phyloP scores from a whole-genome alignment of 106 monocot genomes.

The Agapanthus africanus region DNA sequence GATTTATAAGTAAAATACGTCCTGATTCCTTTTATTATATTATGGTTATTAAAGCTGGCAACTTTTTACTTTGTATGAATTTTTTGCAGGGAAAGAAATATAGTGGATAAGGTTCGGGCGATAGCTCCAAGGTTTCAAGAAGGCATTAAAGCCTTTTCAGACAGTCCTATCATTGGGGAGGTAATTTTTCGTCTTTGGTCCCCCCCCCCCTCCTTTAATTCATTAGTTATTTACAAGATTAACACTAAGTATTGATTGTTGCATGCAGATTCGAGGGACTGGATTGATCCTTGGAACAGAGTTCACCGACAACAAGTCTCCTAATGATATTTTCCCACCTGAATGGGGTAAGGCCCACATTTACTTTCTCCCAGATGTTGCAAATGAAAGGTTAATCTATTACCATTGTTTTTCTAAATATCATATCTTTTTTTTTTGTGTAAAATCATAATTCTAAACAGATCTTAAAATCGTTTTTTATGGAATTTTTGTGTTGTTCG shows the following conservation, averaged over 20 bases:
- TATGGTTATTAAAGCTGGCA: background rate
- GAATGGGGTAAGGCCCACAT: slow-evolving; percentile 69
- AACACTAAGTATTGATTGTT: background rate
- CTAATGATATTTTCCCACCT: slow-evolving; percentile 69
- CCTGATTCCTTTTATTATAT: too few species aligned
- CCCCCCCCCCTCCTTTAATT: too few species aligned
- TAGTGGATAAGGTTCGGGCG: slow-evolving; percentile 44
- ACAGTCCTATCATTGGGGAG: slow-evolving; percentile 96
- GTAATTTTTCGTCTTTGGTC: too few species aligned
- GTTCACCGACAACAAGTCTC: slow-evolving; percentile 87
- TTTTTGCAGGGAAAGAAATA: slow-evolving; percentile 68
- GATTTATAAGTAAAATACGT: slow-evolving; percentile 76
- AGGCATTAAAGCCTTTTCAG: slow-evolving; percentile 71
- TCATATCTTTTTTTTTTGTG: too few species aligned
- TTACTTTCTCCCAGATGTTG: background rate
- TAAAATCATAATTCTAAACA: too few species aligned
- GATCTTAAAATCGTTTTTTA: too few species aligned
- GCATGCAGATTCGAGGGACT: slow-evolving; percentile 68
- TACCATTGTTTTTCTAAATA: too few species aligned
- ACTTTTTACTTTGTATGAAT: background rate
- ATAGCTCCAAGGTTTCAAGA: slow-evolving; percentile 79
- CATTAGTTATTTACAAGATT: background rate
- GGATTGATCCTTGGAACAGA: slow-evolving; percentile 91
- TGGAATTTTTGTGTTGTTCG: too few species aligned
- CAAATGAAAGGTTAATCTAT: too few species aligned